Conservation (phyloP, 1,284 basidiomycete genomes). For the Peniophora sp. region DNA sequence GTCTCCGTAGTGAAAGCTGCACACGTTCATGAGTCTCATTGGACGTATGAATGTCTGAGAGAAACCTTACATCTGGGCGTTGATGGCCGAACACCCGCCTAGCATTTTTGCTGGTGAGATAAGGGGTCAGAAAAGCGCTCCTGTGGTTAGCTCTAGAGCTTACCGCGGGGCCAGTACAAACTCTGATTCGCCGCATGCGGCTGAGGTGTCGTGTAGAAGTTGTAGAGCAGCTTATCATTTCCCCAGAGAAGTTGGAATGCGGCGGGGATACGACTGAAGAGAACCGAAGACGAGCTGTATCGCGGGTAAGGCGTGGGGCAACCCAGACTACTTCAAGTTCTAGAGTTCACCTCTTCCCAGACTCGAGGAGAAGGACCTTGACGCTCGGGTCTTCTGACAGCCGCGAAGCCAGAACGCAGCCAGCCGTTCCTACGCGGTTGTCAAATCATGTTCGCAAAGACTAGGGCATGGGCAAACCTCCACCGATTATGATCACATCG, state of each 20-base stretch:
- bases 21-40: background rate
- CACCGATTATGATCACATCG: conserved; percentile 58
- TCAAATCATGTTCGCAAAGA: background rate
- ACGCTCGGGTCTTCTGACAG: conserved; percentile 51
- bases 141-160: too few species aligned
- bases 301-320: background rate
- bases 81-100: conserved; percentile 64
- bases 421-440: conserved; percentile 47
- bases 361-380: conserved; percentile 56
- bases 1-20: conserved; percentile 60
- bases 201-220: conserved; percentile 50
- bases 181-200: conserved; percentile 32
- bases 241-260: conserved; percentile 28
- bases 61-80: conserved; percentile 58
- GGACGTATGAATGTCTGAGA: too few species aligned
- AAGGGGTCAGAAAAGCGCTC: too few species aligned
- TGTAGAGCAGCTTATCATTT: conserved; percentile 34
- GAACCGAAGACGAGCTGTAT: conserved; percentile 14
- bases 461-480: conserved; percentile 33
- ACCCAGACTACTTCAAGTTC: background rate
- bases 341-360: conserved; percentile 47
- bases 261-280: conserved; percentile 16
- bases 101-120: conserved; percentile 46
- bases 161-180: conserved; percentile 5
- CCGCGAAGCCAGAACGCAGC: conserved; percentile 59